Evolutionary conservation across 352 stramenopile species (phyloP).

Genomic region (Phytophthora citrophthora): DNA sequence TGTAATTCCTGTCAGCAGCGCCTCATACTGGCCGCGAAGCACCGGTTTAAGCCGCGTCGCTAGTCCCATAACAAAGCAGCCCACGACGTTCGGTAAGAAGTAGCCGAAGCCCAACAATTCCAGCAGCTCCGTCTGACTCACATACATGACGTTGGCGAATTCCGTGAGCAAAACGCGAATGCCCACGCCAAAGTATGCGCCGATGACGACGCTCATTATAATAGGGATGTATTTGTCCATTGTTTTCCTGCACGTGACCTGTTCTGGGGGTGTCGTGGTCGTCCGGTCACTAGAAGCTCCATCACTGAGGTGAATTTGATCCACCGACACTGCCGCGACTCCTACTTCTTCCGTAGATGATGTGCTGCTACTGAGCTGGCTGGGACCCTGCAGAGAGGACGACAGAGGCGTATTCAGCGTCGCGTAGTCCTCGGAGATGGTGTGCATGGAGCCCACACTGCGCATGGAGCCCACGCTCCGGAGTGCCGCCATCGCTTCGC

Average conservation of each 20-base stretch:
- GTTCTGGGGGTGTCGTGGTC: constrained; percentile 1
- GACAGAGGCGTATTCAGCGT: constrained; percentile 33
- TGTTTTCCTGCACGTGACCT: constrained; percentile 6
- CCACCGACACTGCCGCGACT: constrained; percentile 22
- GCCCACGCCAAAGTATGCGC: constrained; percentile 57
- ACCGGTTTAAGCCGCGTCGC: constrained; percentile 50
- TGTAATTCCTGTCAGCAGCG: constrained; percentile 58
- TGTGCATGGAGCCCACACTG: constrained; percentile 37
- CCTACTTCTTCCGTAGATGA: constrained; percentile 38
- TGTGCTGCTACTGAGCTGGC: constrained; percentile 27
- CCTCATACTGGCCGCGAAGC: constrained; percentile 50
- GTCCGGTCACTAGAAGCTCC: constrained; percentile 14
- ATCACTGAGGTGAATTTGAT: constrained; percentile 19
- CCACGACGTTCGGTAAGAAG: constrained; percentile 64
- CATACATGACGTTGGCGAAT: constrained; percentile 43
- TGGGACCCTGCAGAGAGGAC: constrained; percentile 3
- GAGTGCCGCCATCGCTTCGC: constrained; percentile 7
- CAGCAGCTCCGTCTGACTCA: constrained; percentile 50
- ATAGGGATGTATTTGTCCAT: constrained; percentile 44
- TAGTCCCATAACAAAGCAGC: constrained; percentile 74
- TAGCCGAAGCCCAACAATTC: constrained; percentile 58
- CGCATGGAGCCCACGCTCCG: constrained; percentile 17
- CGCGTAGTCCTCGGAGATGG: constrained; percentile 53
- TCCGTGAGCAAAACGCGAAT: constrained; percentile 58
- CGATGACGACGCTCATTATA: constrained; percentile 46